phyloP scores from a whole-genome alignment of 2,329 filamentous ascomycete species.

The Cladobotryum protrusum region DNA sequence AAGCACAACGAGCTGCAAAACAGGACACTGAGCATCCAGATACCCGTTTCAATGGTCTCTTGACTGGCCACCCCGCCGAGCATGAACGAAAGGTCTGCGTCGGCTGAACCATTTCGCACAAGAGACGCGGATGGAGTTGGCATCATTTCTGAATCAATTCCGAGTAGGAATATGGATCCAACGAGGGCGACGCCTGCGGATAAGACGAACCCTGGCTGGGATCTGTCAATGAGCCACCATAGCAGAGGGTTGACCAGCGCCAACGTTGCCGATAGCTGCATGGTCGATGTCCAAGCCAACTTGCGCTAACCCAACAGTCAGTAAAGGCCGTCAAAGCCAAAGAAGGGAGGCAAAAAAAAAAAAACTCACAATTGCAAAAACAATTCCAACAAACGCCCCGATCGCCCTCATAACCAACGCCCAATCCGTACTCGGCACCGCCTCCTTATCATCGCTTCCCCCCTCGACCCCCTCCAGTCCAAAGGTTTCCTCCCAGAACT shows the following conservation, averaged over 20 bases:
- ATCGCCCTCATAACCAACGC: slow-evolving; percentile 54
- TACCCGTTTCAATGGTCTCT: slow-evolving; percentile 63
- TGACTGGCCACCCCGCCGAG: slow-evolving; percentile 52
- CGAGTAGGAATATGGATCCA: slow-evolving; percentile 68
- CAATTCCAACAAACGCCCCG: slow-evolving; percentile 55
- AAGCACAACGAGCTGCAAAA: slow-evolving; percentile 96
- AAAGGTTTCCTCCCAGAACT: slow-evolving; percentile 57
- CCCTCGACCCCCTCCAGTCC: slow-evolving; percentile 29
- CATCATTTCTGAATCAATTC: slow-evolving; percentile 71
- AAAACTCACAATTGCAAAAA: slow-evolving; percentile 66
- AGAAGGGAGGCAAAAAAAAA: background rate
- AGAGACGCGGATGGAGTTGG: slow-evolving; percentile 53
- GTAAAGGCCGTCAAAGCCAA: background rate
- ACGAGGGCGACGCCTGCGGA: slow-evolving; percentile 66
- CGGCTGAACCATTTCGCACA: slow-evolving; percentile 22
- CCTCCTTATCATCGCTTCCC: slow-evolving; percentile 25
- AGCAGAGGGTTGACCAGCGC: slow-evolving; percentile 87
- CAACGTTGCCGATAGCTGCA: slow-evolving; percentile 87
- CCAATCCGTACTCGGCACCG: slow-evolving; percentile 60
- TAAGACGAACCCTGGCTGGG: slow-evolving; percentile 74
- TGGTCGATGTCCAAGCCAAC: slow-evolving; percentile 86
- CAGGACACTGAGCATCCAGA: slow-evolving; percentile 88
- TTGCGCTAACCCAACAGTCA: slow-evolving; percentile 55
- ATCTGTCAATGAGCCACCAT: slow-evolving; percentile 95
- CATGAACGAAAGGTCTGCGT: slow-evolving; percentile 14